phyloP scores from a whole-genome alignment of 2,329 filamentous ascomycete genomes.

The Lachnellula suecica region DNA sequence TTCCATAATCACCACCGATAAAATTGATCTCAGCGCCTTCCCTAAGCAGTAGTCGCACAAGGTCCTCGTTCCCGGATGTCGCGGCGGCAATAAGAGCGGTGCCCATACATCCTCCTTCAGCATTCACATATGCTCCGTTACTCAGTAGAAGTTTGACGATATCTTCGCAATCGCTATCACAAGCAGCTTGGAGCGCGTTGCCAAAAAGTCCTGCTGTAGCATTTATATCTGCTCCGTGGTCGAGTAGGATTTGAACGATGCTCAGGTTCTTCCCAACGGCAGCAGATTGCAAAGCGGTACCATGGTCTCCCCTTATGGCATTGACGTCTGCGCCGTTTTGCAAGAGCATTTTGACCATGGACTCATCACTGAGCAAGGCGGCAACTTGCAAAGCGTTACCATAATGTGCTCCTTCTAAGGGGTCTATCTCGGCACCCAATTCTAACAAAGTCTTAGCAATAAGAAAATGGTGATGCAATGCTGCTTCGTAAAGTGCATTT shows the following conservation, averaged over 20 bases:
- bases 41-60: not conserved
- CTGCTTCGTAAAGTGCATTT: constrained; percentile 11
- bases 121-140: constrained; percentile 3
- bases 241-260: constrained; percentile 8
- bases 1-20: not conserved
- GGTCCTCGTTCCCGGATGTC: not conserved
- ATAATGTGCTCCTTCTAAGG: no score
- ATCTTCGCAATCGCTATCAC: not conserved
- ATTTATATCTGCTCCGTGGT: constrained; percentile 11
- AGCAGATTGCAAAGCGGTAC: constrained; percentile 17
- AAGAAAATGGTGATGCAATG: no score
- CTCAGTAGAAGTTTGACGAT: constrained; percentile 9
- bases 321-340: constrained; percentile 16
- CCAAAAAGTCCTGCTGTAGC: constrained; percentile 5
- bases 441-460: no score
- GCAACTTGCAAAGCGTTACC: no score
- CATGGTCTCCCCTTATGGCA: constrained; percentile 3
- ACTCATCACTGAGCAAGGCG: no score
- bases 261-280: not conserved
- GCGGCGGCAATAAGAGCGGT: constrained; percentile 9
- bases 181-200: constrained; percentile 15
- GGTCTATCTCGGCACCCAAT: no score
- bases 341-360: constrained; percentile 2
- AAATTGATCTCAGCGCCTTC: not conserved
- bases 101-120: not conserved